Evolutionary conservation across 306 rosid species (phyloP).

Genomic region (Castanea mollissima): DNA sequence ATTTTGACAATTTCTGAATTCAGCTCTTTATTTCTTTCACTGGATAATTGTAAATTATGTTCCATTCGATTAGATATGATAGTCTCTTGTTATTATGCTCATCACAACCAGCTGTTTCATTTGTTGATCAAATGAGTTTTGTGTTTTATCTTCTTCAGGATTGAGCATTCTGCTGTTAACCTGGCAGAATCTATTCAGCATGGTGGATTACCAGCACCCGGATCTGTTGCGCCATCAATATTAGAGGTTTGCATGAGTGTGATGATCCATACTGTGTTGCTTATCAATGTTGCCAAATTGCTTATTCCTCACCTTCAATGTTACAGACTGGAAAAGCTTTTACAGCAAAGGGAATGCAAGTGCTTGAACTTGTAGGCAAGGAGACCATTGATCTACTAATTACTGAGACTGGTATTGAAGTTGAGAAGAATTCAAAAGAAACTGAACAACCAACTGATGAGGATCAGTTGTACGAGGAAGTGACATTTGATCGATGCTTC

Average conservation of each 20-base stretch:
- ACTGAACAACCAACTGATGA: conserved; percentile 47
- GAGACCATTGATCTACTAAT: conserved; percentile 90
- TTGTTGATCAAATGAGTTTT: conserved; percentile 5
- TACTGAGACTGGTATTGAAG: conserved; percentile 89
- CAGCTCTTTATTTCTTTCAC: neutral
- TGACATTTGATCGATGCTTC: conserved; percentile 93
- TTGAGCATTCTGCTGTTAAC: conserved; percentile 86
- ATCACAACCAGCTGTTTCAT: neutral
- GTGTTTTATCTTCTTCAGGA: conserved; percentile 53
- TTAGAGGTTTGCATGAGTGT: conserved; percentile 64
- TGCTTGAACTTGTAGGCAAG: conserved; percentile 91
- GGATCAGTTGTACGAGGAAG: conserved; percentile 77
- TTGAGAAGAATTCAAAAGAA: conserved; percentile 55
- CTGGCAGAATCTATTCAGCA: conserved; percentile 62
- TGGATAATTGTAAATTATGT: neutral
- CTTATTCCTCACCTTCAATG: conserved; percentile 29
- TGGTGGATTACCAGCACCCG: conserved; percentile 48
- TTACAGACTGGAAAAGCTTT: conserved; percentile 89
- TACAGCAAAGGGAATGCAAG: conserved; percentile 96
- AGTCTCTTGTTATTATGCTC: neutral
- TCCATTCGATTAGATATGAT: neutral
- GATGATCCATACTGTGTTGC: conserved; percentile 7
- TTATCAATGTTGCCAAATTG: conserved; percentile 15
- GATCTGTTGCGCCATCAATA: conserved; percentile 68
- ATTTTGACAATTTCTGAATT: neutral